These are phyloP conservation scores for Cucurbita argyrosperma DNA, from an alignment of 306 rosid species.

Conservation along the genomic window DNA sequence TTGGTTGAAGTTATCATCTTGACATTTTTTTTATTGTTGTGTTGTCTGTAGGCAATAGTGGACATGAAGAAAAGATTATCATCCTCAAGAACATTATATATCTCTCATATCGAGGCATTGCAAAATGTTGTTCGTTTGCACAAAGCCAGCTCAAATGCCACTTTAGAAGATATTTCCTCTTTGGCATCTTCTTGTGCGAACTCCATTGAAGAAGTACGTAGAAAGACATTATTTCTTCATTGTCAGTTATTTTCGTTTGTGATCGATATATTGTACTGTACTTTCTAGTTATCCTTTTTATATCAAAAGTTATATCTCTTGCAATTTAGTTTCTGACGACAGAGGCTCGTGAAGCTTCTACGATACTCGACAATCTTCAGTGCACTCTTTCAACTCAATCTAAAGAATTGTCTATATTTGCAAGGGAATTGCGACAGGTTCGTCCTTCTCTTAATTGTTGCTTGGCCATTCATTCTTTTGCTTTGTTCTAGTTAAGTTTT, in stretches of 20 bases:
- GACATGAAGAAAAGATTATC: conserved; percentile 55
- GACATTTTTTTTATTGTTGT: background rate
- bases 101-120: conserved; percentile 62
- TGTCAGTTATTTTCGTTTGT: background rate
- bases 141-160: conserved; percentile 59
- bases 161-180: conserved; percentile 54
- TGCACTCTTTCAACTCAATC: conserved; percentile 56
- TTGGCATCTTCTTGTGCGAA: conserved; percentile 43
- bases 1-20: background rate
- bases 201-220: conserved; percentile 62
- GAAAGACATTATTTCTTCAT: background rate
- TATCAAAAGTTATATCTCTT: background rate
- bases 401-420: conserved; percentile 48
- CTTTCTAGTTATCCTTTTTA: background rate
- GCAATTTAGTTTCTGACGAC: conserved; percentile 55
- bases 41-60: conserved; percentile 32
- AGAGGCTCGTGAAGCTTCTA: conserved; percentile 34
- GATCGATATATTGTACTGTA: background rate
- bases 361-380: conserved; percentile 58
- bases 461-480: background rate
- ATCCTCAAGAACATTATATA: conserved; percentile 39
- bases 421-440: conserved; percentile 66
- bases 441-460: background rate
- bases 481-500: too few species aligned
- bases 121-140: conserved; percentile 91